Base-by-base conservation (phyloP, 768 basidiomycete genomes). In the Rhizopogon vinicolor region DNA sequence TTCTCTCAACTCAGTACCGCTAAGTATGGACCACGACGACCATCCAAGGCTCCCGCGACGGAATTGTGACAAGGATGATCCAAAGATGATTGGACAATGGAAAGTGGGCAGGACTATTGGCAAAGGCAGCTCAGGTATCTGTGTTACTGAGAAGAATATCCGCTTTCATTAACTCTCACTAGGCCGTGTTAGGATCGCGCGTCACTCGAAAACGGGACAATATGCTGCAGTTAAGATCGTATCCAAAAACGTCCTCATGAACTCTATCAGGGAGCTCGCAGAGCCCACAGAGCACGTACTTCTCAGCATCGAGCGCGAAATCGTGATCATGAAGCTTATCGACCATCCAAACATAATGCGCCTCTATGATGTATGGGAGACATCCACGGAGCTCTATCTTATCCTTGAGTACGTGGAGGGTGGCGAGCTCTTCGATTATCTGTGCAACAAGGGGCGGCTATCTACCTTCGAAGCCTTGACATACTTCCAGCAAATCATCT, bases 361-460 rank as follows among this genome's bases (percentile, higher is more conserved):
- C 55, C 82, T 98, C 29, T 95, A 93, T 74, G 95, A 98, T 66
- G 94, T 98, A 59, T 98, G 92, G 93, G 94, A 98, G 72, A 94
- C 93, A 0, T 87, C 87, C 4, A 81, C 83, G 33, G 86, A 95
- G 56, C 82, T 96, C 60, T 97, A 84, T 69, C 84, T 98, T 57
- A 87, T 98, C 63, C 85, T 96, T 62, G 95, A 98, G 74, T 97
- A 95, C 69, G 86, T 95, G 58, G 89, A 93, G 60, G 92, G 91
- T 56, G 95, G 95, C 58, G 95, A 97, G 70, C 83, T 98, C 33
- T 96, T 97, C 72, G 91, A 98, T 62, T 86, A 95, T 68, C 80
- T 97, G 45, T 91, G 91, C 72, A 80, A 80, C 54, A 82, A 86
- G 51, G 91, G 92, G 10, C 78, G 83, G 8, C 81, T 94, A 5